Evolutionary conservation across 179 eudicot species (phyloP).

Genomic region (Beta lomatogona): DNA sequence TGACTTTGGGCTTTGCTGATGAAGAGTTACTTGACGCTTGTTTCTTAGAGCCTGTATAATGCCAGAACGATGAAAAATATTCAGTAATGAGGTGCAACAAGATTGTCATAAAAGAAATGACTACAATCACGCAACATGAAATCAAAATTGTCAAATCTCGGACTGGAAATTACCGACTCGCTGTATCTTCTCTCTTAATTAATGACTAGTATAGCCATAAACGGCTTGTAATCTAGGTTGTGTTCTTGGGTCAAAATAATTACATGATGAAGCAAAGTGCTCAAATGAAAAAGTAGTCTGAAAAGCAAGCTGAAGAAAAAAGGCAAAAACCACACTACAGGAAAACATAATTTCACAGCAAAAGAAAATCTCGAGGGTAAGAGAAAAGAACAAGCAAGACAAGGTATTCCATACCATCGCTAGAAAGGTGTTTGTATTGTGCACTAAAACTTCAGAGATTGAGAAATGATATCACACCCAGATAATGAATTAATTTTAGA

Average conservation of each 20-base stretch:
- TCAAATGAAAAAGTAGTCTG: neutral
- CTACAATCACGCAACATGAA: slow-evolving; percentile 1
- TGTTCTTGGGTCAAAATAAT: neutral
- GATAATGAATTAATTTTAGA: neutral
- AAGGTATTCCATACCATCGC: neutral
- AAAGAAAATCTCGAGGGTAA: neutral
- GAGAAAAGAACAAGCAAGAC: neutral
- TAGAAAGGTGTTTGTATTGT: neutral
- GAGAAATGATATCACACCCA: neutral
- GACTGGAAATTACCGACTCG: neutral
- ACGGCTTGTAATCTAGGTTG: neutral
- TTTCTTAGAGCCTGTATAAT: slow-evolving; percentile 52
- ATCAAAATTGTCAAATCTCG: neutral
- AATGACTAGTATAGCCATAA: neutral
- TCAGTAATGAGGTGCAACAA: neutral
- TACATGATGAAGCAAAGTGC: neutral
- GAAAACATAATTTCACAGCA: neutral
- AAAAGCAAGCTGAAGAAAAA: neutral
- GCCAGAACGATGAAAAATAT: neutral
- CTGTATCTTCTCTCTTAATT: neutral
- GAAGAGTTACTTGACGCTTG: slow-evolving; percentile 40
- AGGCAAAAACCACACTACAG: neutral
- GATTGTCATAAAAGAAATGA: neutral
- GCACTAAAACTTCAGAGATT: neutral
- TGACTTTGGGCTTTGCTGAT: slow-evolving; percentile 42